Evolutionary conservation across 345 rosid species (phyloP), one percentile per base, ranked within the genome.

Genomic region (Reutealis trisperma): DNA sequence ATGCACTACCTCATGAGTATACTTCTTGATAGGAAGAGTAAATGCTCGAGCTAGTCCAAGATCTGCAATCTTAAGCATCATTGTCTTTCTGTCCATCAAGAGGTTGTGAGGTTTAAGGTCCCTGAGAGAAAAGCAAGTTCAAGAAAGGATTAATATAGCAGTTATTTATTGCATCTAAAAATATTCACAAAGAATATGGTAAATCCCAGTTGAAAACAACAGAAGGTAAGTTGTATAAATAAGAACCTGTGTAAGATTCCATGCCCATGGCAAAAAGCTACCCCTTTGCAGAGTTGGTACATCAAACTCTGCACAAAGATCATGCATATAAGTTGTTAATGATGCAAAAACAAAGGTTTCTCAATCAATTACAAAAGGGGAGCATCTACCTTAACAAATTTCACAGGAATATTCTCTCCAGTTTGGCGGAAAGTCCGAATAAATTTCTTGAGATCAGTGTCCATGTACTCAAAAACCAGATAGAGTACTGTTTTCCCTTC

Each of bases 91-190:
- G 61, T 92, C 97, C 97, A 94, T 91, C 84, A 94, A 78, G 27
- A 94, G 90, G 87, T 92, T 93, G 76, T 94, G 98, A 76, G 99
- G 99, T 84, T 95, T 93, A 77, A 93, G 99, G 82, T 95, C 97
- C 92, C 98, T 95, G 85, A 19, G 24, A 2, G 60, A 63, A 14
- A 14, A 1, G 70, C 2, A 7, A 78, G 27, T 63, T 1, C 9
- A 58, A 69, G 4, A 54, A 61, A 68, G 58, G 64, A 52, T 69
- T 34, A 57, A 27, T n/a, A 41, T 45, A 67, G 65, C n/a, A 12
- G 10, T 63, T 54, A 63, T 16, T 44, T 67, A 5, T 47, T 24
- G 4, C 32, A 44, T 24, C 7, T 16, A 22, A 37, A 37, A 57
- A 21, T 9, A 1, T 5, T 14, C 27, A 4, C 30, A 54, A 55